Conservation (phyloP, 371 early-diverging fungal species). For the Mucor lusitanicus region DNA sequence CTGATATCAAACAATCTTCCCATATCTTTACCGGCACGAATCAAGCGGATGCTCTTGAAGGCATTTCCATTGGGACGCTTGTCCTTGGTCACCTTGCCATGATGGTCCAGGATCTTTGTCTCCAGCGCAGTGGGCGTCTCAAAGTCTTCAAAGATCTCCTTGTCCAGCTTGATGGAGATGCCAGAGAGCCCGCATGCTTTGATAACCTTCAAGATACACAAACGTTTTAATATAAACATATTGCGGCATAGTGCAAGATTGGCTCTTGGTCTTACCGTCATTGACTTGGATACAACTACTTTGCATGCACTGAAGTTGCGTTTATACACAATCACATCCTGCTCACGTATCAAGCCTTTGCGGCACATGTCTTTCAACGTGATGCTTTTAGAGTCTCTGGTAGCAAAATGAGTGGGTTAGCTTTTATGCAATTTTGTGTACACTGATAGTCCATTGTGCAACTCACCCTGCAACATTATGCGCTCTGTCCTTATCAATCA, state of each 20-base stretch:
- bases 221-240: not conserved
- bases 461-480: constrained; percentile 53
- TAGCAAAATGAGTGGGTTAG: constrained; percentile 1
- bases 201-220: constrained; percentile 31
- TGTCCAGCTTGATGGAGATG: constrained; percentile 45
- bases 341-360: constrained; percentile 48
- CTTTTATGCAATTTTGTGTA: not conserved
- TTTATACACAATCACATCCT: constrained; percentile 52
- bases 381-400: constrained; percentile 52
- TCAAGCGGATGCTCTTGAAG: constrained; percentile 50
- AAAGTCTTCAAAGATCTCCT: constrained; percentile 49
- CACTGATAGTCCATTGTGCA: not conserved
- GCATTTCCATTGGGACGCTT: constrained; percentile 58
- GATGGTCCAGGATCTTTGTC: constrained; percentile 54
- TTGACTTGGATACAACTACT: constrained; percentile 48
- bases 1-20: constrained; percentile 57
- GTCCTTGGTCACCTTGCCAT: constrained; percentile 50
- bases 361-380: constrained; percentile 58
- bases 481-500: constrained; percentile 44
- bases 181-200: constrained; percentile 50
- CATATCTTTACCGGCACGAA: constrained; percentile 49
- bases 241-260: not conserved
- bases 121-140: constrained; percentile 56
- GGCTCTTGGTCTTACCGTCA: constrained; percentile 33
- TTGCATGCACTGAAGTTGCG: constrained; percentile 57